Base-by-base conservation (phyloP, 371 early-diverging fungal species). In the Nematocida sp. region DNA sequence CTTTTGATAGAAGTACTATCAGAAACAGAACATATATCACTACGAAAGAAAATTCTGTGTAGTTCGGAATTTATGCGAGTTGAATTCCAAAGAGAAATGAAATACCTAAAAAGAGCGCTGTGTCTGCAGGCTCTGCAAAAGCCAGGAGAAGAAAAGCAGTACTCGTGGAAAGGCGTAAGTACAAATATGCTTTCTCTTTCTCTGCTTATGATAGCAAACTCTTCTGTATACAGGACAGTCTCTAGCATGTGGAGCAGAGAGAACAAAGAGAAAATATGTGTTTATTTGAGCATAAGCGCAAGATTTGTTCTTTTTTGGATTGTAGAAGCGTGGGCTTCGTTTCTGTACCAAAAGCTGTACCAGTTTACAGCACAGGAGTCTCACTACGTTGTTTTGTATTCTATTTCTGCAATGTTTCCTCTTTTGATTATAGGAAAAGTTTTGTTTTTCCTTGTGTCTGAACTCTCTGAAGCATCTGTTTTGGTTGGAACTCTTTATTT, bases 401-500 rank as follows among this genome's bases (percentile, higher is more conserved):
- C 65, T 23, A 46, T 65, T 19, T 45, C 64, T 11, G 32, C 64
- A 11, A 25, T 21, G 7, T 53, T 64, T 13, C 64, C 64, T 19
- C 15, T 53, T 55, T 13, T 53, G 3, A 19, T 43, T 3, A 7
- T 64, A 36, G 64, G 51, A 52, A 46, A 46, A 43, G 11, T 46
- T 32, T 7, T 27, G 29, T 36, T 51, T 13, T 21, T n/a, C 51
- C 51, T 11, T 13, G n/a, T n/a, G n/a, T 13, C 51, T 51, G 13
- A 13, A n/a, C n/a, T n/a, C n/a, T n/a, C n/a, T n/a, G n/a, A n/a
- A n/a, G n/a, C n/a, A n/a, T n/a, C n/a, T n/a, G n/a, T n/a, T n/a
- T n/a, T n/a, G n/a, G n/a, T n/a, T n/a, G n/a, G n/a, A n/a, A n/a
- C n/a, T n/a, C n/a, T n/a, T n/a, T n/a, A n/a, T n/a, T n/a, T n/a